A percentile compares a stretch with the other conserved stretches of the same genome.
These are phyloP conservation scores for Mycena amicta DNA, from an alignment of 768 basidiomycete genomes.

Conservation along the genomic window DNA sequence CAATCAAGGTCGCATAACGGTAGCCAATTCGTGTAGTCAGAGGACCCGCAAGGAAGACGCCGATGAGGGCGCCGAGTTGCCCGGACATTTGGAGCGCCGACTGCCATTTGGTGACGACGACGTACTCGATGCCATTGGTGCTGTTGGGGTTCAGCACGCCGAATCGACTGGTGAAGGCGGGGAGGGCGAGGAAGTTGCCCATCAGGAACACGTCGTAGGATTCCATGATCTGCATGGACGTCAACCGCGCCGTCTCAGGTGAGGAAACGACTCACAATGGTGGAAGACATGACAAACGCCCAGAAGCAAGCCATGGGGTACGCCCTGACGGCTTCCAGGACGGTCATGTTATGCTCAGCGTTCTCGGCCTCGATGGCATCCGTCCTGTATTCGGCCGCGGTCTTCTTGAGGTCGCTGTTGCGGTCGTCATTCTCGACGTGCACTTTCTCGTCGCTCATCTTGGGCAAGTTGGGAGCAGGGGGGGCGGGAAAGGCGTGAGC, in stretches of 20 bases:
- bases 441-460: neutral
- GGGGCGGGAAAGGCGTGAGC: too few relatives aligned
- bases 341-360: constrained; percentile 16
- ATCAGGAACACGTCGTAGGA: constrained; percentile 25
- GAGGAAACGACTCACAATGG: constrained; percentile 10
- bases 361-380: constrained; percentile 19
- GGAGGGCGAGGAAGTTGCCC: constrained; percentile 21
- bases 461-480: too few relatives aligned
- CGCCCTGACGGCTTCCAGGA: constrained; percentile 17
- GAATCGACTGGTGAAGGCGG: constrained; percentile 14
- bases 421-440: neutral
- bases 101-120: constrained; percentile 20
- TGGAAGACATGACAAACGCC: constrained; percentile 23
- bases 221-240: constrained; percentile 20
- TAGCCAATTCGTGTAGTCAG: constrained; percentile 21
- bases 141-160: constrained; percentile 2
- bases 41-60: constrained; percentile 20
- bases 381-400: neutral
- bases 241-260: neutral
- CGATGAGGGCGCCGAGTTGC: constrained; percentile 23
- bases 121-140: too few relatives aligned
- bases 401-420: neutral
- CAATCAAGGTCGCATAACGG: constrained; percentile 21
- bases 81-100: constrained; percentile 19
- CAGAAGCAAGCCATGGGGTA: constrained; percentile 25